phyloP scores from a whole-genome alignment of 441 rosid species.

The Erysimum pusillum region DNA sequence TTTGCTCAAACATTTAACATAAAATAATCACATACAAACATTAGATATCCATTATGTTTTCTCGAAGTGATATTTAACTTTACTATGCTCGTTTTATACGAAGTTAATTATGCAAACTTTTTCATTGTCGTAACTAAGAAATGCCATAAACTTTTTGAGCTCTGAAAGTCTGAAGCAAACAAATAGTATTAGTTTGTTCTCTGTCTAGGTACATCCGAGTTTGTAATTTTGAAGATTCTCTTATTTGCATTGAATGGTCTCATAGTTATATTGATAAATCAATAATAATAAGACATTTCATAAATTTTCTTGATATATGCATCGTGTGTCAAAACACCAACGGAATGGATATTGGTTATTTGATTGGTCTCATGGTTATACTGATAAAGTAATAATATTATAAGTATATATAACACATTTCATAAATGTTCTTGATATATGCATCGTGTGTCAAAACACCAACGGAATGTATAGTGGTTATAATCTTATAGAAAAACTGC shows the following conservation, averaged over 20 bases:
- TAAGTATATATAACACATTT: neutral
- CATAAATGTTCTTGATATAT: neutral
- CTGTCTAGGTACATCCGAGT: neutral
- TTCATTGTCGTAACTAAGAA: too few relatives aligned
- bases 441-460: conserved; percentile 12
- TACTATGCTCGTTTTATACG: neutral
- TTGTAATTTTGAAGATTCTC: neutral
- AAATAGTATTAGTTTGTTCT: neutral
- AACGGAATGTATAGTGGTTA: conserved; percentile 16
- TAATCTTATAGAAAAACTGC: conserved; percentile 6
- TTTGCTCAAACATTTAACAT: neutral
- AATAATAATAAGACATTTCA: neutral
- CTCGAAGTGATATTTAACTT: neutral
- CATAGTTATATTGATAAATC: neutral
- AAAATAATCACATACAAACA: neutral
- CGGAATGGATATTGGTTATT: too few relatives aligned
- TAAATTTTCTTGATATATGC: neutral
- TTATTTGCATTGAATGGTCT: neutral
- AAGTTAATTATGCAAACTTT: neutral
- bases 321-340: conserved; percentile 11
- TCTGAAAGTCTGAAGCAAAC: neutral
- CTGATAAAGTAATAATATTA: neutral
- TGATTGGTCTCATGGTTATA: neutral
- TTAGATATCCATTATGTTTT: neutral
- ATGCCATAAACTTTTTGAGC: neutral